These are phyloP conservation scores for Rachicladosporium sp. DNA, from an alignment of 2,329 filamentous ascomycete genomes.

Conservation along the genomic window DNA sequence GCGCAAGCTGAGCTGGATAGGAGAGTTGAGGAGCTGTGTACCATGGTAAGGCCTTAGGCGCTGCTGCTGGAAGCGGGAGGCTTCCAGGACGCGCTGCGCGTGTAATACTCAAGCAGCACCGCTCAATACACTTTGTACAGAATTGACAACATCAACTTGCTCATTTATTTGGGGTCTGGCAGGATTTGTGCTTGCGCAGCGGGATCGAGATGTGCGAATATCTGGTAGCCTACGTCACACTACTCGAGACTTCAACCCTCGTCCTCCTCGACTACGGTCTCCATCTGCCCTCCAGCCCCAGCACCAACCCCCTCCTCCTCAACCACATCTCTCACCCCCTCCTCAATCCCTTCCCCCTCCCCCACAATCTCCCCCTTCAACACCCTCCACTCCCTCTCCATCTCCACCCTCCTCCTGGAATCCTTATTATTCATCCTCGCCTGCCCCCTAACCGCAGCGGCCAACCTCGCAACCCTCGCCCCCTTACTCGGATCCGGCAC, in stretches of 20 bases:
- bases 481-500: constrained; percentile 3
- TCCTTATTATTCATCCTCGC: constrained; percentile 7
- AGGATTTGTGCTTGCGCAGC: no score
- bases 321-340: constrained; percentile 2
- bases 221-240: no score
- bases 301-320: constrained; percentile 1
- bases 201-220: no score
- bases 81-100: no score
- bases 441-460: constrained; percentile 4
- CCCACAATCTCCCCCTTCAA: constrained; percentile 6
- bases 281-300: constrained; percentile 5
- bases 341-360: constrained; percentile 7
- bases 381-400: constrained; percentile 1
- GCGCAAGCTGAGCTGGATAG: no score
- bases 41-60: no score
- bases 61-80: no score
- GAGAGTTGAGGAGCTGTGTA: no score
- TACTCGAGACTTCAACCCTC: neutral
- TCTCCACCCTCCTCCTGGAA: constrained; percentile 7
- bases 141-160: no score
- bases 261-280: constrained; percentile 1
- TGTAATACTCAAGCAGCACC: no score
- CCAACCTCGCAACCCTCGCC: constrained; percentile 5
- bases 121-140: no score
- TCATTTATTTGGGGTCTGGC: no score